Evolutionary conservation across 371 early-diverging fungal genomes (phyloP).

Genomic region (Capillidium heterosporum): DNA sequence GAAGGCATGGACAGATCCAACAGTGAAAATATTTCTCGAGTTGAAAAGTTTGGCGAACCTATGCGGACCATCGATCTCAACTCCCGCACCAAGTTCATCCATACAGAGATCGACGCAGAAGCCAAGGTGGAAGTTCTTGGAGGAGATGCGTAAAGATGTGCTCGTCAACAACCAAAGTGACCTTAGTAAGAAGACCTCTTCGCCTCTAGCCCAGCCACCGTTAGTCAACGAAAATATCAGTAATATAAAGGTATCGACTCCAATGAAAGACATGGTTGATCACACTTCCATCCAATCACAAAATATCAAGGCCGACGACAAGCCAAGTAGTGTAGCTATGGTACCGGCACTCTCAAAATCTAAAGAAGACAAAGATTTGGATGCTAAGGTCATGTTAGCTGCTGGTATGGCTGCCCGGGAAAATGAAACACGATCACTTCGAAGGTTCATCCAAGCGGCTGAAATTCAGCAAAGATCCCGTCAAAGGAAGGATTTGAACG

Average conservation of each 20-base stretch:
- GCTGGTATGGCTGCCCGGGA: too few species aligned
- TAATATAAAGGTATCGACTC: neutral
- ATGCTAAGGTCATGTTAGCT: too few species aligned
- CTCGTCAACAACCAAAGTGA: neutral
- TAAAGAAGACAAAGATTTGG: too few species aligned
- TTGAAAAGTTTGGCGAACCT: neutral
- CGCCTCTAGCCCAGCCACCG: neutral
- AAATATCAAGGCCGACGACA: too few species aligned
- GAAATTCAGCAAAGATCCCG: too few species aligned
- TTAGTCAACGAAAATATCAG: neutral
- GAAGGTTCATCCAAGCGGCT: too few species aligned
- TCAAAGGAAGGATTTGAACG: too few species aligned
- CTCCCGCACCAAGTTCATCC: neutral
- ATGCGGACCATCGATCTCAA: neutral
- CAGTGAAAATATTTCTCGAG: neutral
- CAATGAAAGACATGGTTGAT: neutral
- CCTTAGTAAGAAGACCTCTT: neutral
- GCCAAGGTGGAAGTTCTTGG: conserved; percentile 1
- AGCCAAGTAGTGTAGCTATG: neutral
- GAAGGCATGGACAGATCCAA: neutral
- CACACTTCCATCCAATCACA: too few species aligned
- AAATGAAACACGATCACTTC: too few species aligned
- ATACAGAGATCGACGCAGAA: neutral
- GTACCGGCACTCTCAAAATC: too few species aligned
- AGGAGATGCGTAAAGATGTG: neutral